Conservation (phyloP, 2,329 filamentous ascomycete species). For the Hymenoscyphus fructigenus region DNA sequence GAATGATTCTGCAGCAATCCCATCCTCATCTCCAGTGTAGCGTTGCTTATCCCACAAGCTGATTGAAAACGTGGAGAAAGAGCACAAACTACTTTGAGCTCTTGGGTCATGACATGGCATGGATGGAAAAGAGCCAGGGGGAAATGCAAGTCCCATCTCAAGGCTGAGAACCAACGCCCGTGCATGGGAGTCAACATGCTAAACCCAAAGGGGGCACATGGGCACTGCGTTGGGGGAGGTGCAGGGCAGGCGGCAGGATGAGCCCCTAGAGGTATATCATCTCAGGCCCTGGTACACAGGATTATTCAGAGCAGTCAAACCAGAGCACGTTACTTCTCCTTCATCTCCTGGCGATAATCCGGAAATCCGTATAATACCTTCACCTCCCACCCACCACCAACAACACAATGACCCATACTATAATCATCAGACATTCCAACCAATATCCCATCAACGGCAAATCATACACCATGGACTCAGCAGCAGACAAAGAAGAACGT, state of each 20-base stretch:
- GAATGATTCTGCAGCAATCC: neutral
- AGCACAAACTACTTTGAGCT: neutral
- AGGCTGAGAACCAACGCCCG: slow-evolving; percentile 28
- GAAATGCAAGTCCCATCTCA: slow-evolving; percentile 12
- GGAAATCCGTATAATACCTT: slow-evolving; percentile 16
- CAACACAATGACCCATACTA: slow-evolving; percentile 28
- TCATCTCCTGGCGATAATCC: slow-evolving; percentile 9
- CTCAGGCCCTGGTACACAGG: neutral
- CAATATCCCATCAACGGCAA: slow-evolving; percentile 28
- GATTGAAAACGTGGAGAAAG: neutral
- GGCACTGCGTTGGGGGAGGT: slow-evolving; percentile 9
- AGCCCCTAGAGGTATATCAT: slow-evolving; percentile 18
- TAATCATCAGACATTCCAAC: slow-evolving; percentile 24
- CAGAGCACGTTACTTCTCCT: slow-evolving; percentile 9
- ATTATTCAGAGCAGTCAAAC: slow-evolving; percentile 10
- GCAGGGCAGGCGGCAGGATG: slow-evolving; percentile 1
- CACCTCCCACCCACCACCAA: slow-evolving; percentile 7
- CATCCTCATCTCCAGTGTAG: neutral
- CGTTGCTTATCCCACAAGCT: neutral
- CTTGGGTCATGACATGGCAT: neutral
- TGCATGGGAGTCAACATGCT: slow-evolving; percentile 9
- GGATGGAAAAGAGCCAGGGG: neutral
- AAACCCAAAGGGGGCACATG: neutral
- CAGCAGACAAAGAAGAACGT: slow-evolving; percentile 37
- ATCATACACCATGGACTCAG: slow-evolving; percentile 30